A percentile compares a stretch with the other conserved stretches of the same genome.
phyloP scores from a whole-genome alignment of 1,284 basidiomycete genomes.

The Sporisorium iseilematis-ciliati region DNA sequence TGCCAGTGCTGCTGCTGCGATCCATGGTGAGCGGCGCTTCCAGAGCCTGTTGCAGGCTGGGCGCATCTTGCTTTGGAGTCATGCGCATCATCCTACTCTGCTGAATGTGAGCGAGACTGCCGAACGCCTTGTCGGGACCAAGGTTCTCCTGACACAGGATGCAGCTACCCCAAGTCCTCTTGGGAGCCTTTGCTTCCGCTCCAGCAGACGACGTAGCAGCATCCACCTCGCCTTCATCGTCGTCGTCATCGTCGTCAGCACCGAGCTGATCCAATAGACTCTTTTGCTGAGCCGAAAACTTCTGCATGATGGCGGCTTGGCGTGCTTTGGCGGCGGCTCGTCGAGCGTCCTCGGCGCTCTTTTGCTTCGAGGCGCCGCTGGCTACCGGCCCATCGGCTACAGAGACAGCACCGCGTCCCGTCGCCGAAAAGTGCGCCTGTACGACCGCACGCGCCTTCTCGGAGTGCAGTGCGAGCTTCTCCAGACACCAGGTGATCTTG shows the following conservation, averaged over 20 bases:
- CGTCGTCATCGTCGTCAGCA: constrained; percentile 61
- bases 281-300: constrained; percentile 68
- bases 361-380: constrained; percentile 17
- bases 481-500: constrained; percentile 59
- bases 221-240: constrained; percentile 46
- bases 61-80: constrained; percentile 77
- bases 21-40: constrained; percentile 72
- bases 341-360: constrained; percentile 54
- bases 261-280: constrained; percentile 62
- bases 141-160: constrained; percentile 98
- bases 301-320: constrained; percentile 67
- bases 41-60: constrained; percentile 81
- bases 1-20: constrained; percentile 53
- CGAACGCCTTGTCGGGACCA: constrained; percentile 80
- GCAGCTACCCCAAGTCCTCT: constrained; percentile 78
- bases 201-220: constrained; percentile 23
- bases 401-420: constrained; percentile 28
- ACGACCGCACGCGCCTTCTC: constrained; percentile 19
- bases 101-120: constrained; percentile 89
- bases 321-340: constrained; percentile 63
- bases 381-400: constrained; percentile 9
- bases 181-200: constrained; percentile 25
- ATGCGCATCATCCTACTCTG: constrained; percentile 86
- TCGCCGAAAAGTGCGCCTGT: constrained; percentile 30
- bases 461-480: constrained; percentile 36